phyloP scores from a whole-genome alignment of 2,329 filamentous ascomycete species.

The Rutstroemia sp. region DNA sequence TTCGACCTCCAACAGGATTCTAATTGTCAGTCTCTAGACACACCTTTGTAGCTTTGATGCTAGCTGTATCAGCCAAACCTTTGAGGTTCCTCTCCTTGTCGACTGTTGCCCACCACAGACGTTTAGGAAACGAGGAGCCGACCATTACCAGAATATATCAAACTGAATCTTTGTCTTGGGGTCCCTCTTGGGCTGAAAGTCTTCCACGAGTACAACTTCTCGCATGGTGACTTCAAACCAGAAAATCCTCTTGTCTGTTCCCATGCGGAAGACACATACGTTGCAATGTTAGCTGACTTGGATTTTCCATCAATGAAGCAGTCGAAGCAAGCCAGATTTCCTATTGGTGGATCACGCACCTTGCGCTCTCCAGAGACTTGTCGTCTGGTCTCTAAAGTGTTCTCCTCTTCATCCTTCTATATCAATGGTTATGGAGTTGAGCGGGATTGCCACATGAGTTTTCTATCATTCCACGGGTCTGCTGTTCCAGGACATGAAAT shows the following conservation, averaged over 20 bases:
- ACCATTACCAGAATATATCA: background rate
- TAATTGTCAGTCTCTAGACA: background rate
- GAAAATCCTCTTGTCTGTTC: slow-evolving; percentile 2
- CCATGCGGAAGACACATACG: background rate
- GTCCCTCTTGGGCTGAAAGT: background rate
- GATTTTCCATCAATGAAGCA: background rate
- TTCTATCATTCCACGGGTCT: too few species aligned
- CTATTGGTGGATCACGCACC: background rate
- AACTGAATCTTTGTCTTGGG: background rate
- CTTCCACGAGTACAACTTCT: background rate
- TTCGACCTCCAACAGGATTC: too few species aligned
- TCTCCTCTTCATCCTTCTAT: too few species aligned
- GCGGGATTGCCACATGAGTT: too few species aligned
- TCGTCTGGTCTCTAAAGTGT: background rate
- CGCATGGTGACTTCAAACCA: background rate
- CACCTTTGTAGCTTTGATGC: background rate
- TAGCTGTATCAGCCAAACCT: background rate
- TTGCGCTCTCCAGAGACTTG: background rate
- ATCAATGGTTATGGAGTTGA: too few species aligned
- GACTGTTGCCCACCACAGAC: slow-evolving; percentile 19
- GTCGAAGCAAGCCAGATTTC: background rate
- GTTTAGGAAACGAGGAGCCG: slow-evolving; percentile 6
- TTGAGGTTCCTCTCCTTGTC: slow-evolving; percentile 15
- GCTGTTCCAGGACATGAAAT: too few species aligned
- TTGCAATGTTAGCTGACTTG: slow-evolving; percentile 6